A percentile compares a stretch with the other conserved stretches of the same genome.
phyloP scores from a whole-genome alignment of 306 rosid genomes.

The Senna siamea region DNA sequence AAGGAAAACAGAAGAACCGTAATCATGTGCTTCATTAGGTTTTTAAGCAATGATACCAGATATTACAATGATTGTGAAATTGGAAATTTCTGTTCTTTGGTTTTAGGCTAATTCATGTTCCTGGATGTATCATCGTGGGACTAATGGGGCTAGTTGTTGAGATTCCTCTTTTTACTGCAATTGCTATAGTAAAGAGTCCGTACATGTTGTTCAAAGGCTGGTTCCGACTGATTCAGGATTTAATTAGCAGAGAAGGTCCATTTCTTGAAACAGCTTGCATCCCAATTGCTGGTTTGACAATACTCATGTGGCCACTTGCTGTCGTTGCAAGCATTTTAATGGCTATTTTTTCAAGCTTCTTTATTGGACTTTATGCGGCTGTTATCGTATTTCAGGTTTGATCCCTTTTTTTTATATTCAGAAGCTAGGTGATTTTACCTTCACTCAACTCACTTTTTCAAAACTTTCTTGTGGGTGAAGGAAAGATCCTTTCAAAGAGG shows the following conservation, averaged over 20 bases:
- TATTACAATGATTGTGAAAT: background rate
- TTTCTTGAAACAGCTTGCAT: slow-evolving; percentile 89
- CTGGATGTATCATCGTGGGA: slow-evolving; percentile 57
- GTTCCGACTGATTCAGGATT: slow-evolving; percentile 60
- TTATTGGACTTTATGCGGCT: slow-evolving; percentile 75
- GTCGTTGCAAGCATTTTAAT: slow-evolving; percentile 70
- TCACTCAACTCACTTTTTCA: slow-evolving; percentile 31
- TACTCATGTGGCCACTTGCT: slow-evolving; percentile 83
- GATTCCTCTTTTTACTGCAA: slow-evolving; percentile 56
- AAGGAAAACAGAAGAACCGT: background rate
- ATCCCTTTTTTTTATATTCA: slow-evolving; percentile 19
- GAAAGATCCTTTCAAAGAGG: slow-evolving; percentile 85
- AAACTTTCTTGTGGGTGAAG: slow-evolving; percentile 48
- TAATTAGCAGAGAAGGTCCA: slow-evolving; percentile 87
- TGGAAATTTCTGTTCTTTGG: slow-evolving; percentile 4
- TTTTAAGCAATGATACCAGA: too few relatives aligned
- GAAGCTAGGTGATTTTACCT: slow-evolving; percentile 1
- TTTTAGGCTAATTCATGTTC: slow-evolving; percentile 80
- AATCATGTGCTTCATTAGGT: background rate
- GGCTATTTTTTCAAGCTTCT: slow-evolving; percentile 69
- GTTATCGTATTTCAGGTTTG: slow-evolving; percentile 80
- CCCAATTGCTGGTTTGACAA: slow-evolving; percentile 87
- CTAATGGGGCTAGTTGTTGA: slow-evolving; percentile 58
- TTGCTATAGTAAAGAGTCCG: slow-evolving; percentile 64
- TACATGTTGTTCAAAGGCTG: slow-evolving; percentile 66